These are phyloP conservation scores for Pseudogymnoascus sp. DNA, from an alignment of 2,329 filamentous ascomycete species.

Conservation along the genomic window DNA sequence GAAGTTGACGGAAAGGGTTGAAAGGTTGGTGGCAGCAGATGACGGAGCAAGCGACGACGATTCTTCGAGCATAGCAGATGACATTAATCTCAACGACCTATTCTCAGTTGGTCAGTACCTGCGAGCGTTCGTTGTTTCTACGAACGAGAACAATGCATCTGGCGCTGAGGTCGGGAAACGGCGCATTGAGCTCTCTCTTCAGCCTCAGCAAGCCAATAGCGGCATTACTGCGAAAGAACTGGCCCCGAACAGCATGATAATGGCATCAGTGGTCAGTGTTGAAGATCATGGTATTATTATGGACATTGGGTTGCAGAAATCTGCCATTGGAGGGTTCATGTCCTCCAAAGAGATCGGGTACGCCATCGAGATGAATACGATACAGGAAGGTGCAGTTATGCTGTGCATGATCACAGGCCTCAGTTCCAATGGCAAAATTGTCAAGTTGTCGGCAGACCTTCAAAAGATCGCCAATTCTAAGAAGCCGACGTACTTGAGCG, in stretches of 20 bases:
- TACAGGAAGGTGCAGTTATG: conserved; percentile 79
- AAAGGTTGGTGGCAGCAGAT: conserved; percentile 56
- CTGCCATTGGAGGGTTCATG: conserved; percentile 72
- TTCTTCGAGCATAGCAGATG: conserved; percentile 36
- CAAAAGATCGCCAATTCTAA: conserved; percentile 61
- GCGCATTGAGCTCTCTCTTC: conserved; percentile 80
- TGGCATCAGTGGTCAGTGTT: conserved; percentile 84
- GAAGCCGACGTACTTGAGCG: conserved; percentile 58
- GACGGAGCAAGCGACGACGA: conserved; percentile 47
- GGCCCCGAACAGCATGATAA: conserved; percentile 68
- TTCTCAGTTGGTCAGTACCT: conserved; percentile 85
- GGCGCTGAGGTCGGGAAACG: conserved; percentile 59
- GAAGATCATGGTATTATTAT: conserved; percentile 94
- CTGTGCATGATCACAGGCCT: conserved; percentile 74
- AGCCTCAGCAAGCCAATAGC: conserved; percentile 71
- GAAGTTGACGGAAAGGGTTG: conserved; percentile 66
- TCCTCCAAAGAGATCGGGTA: conserved; percentile 73
- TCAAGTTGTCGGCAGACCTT: conserved; percentile 74
- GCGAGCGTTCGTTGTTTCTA: conserved; percentile 75
- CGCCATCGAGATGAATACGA: conserved; percentile 54
- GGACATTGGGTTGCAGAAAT: conserved; percentile 72
- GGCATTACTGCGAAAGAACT: conserved; percentile 68
- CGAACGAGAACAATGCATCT: conserved; percentile 52
- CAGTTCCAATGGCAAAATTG: conserved; percentile 70
- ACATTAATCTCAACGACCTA: conserved; percentile 65